Evolutionary conservation across 257 asterid genomes (phyloP), one percentile per base, ranked within the genome.

Genomic region (Nicotiana noctiflora): DNA sequence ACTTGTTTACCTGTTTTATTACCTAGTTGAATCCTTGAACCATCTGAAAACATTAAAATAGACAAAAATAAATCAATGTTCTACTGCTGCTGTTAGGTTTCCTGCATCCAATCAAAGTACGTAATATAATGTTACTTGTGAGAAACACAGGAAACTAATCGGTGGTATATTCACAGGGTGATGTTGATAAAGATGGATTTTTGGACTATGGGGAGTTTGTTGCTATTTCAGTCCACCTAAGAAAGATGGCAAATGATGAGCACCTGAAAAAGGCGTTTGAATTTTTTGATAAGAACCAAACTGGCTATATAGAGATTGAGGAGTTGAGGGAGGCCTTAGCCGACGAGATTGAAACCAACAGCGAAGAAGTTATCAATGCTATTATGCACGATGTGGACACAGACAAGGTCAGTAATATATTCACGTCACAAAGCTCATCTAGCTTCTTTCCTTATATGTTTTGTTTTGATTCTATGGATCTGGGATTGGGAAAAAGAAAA

Each of bases 371-470:
- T 62, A 88, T 88, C 70, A 81, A 77, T 63, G 93, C 93, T 88
- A 92, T 92, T 55, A 90, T 92, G 72, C 93, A 88, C 72, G 97
- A 92, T 23, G 97, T 90, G 0, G 97, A 92, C 81, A 88, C 92
- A 1, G 94, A 92, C 80, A 92, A 92, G 94, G 97, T 90, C 63
- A 46, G 75, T 46, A 3, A 70, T 70, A 12, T 44, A 7, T 40
- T 40, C 46, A 40, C 8, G 9, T 40, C 46, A 40, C 8, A 8
- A 40, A 40, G 8, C 9, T 40, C 46, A 40, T 40, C 46, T 8
- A 11, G 46, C 46, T 11, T 40, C 46, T 40, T 70, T 23, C 60
- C 21, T 72, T 13, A 40, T 46, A 13, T 46, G 3, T 3, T 14
- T 13, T 46, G 55, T n/a, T 49, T 66, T 66, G 75, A 17, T 32